Conservation (phyloP, 1,284 basidiomycete species). For the Grifola frondosa region DNA sequence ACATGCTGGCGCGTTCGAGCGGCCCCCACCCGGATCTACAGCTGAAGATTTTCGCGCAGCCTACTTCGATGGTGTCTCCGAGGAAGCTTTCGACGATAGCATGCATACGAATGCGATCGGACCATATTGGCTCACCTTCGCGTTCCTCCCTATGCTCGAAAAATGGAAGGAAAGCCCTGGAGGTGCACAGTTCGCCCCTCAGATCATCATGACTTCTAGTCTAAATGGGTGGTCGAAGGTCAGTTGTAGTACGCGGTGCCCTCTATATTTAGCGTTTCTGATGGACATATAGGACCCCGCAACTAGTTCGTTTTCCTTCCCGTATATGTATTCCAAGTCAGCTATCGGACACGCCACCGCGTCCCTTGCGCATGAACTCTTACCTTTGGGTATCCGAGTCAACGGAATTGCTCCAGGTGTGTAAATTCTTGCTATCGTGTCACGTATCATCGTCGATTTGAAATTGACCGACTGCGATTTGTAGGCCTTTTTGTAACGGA, state of each 20-base stretch:
- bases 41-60: constrained; percentile 38
- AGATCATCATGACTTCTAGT: constrained; percentile 50
- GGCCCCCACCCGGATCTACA: constrained; percentile 32
- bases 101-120: constrained; percentile 43
- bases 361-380: constrained; percentile 45
- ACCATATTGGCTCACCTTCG: constrained; percentile 48
- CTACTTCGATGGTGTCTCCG: constrained; percentile 38
- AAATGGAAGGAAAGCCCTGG: constrained; percentile 35
- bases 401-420: constrained; percentile 50
- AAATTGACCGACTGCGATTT: neutral
- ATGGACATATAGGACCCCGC: constrained; percentile 37
- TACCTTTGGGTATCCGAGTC: constrained; percentile 48
- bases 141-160: constrained; percentile 47
- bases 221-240: constrained; percentile 54
- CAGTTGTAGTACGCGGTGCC: neutral
- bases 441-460: neutral
- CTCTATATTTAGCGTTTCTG: neutral
- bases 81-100: constrained; percentile 37
- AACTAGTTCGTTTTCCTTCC: constrained; percentile 39
- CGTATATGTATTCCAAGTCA: constrained; percentile 48
- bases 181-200: constrained; percentile 38
- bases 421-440: constrained; percentile 5
- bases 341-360: constrained; percentile 47
- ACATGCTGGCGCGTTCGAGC: constrained; percentile 30
- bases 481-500: constrained; percentile 31